phyloP scores from a whole-genome alignment of 1,284 basidiomycete species.

The Anthracocystis walkeri region DNA sequence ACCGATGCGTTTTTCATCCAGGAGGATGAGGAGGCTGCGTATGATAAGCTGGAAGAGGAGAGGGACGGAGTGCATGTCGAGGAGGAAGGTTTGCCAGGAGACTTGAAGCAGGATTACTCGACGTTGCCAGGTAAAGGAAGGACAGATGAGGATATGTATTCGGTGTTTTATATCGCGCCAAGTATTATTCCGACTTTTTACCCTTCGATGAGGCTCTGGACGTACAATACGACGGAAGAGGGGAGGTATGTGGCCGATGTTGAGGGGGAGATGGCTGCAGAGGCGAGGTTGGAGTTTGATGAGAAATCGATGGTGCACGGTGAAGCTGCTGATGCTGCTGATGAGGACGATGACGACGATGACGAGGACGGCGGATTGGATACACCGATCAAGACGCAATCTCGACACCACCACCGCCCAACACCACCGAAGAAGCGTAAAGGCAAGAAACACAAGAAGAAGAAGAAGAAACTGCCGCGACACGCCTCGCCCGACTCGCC shows the following conservation, averaged over 20 bases:
- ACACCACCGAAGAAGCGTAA: slow-evolving; percentile 71
- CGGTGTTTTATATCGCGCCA: slow-evolving; percentile 59
- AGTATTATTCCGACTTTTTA: slow-evolving; percentile 86
- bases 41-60: background rate
- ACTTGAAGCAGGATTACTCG: slow-evolving; percentile 65
- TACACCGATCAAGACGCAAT: slow-evolving; percentile 9
- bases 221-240: slow-evolving; percentile 67
- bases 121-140: slow-evolving; percentile 57
- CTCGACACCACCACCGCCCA: slow-evolving; percentile 47
- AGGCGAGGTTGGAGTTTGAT: background rate
- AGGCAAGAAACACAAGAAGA: slow-evolving; percentile 73
- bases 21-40: slow-evolving; percentile 56
- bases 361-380: slow-evolving; percentile 3
- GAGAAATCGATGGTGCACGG: slow-evolving; percentile 6
- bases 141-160: slow-evolving; percentile 61
- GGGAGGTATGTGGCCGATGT: slow-evolving; percentile 11
- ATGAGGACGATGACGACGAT: slow-evolving; percentile 57
- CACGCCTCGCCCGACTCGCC: slow-evolving; percentile 78
- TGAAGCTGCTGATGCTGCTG: slow-evolving; percentile 36
- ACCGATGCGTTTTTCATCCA: slow-evolving; percentile 67
- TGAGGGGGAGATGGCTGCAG: background rate
- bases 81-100: slow-evolving; percentile 42
- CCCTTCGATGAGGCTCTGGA: slow-evolving; percentile 84
- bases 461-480: slow-evolving; percentile 76
- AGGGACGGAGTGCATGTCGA: background rate